Conservation (phyloP, 1,284 basidiomycete genomes). For the Cryptococcus sp. region DNA sequence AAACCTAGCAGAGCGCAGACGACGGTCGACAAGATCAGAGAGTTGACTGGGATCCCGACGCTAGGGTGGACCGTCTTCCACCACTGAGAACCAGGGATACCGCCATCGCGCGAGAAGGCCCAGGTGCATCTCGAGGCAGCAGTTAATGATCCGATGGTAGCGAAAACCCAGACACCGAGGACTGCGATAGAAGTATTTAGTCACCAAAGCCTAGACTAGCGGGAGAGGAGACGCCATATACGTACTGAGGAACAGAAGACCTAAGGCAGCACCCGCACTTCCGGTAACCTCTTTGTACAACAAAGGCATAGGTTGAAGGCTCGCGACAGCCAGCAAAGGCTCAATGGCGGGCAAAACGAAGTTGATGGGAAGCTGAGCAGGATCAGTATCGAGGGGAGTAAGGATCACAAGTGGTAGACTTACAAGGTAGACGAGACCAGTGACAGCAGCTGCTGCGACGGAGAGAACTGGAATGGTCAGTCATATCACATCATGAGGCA, state of each 20-base stretch:
- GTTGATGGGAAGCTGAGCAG: conserved; percentile 52
- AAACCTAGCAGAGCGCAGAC: conserved; percentile 53
- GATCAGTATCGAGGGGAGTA: neutral
- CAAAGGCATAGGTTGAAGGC: conserved; percentile 55
- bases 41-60: conserved; percentile 52
- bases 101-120: conserved; percentile 56
- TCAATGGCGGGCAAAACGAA: conserved; percentile 55
- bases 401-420: conserved; percentile 3
- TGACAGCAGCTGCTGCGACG: conserved; percentile 55
- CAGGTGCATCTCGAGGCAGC: conserved; percentile 55
- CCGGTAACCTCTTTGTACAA: conserved; percentile 56
- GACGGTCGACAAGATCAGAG: conserved; percentile 52
- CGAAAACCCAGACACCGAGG: conserved; percentile 56
- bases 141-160: conserved; percentile 55
- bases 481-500: neutral
- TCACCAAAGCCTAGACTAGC: neutral
- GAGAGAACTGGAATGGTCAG: conserved; percentile 40
- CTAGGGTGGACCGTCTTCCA: conserved; percentile 52
- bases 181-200: conserved; percentile 25
- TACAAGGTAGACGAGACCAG: conserved; percentile 53
- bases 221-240: neutral
- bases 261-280: conserved; percentile 53
- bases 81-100: conserved; percentile 50
- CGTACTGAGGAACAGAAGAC: conserved; percentile 54
- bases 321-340: conserved; percentile 50